These are phyloP conservation scores for Akanthomyces muscarius DNA, from an alignment of 2,329 filamentous ascomycete species.

Conservation along the genomic window DNA sequence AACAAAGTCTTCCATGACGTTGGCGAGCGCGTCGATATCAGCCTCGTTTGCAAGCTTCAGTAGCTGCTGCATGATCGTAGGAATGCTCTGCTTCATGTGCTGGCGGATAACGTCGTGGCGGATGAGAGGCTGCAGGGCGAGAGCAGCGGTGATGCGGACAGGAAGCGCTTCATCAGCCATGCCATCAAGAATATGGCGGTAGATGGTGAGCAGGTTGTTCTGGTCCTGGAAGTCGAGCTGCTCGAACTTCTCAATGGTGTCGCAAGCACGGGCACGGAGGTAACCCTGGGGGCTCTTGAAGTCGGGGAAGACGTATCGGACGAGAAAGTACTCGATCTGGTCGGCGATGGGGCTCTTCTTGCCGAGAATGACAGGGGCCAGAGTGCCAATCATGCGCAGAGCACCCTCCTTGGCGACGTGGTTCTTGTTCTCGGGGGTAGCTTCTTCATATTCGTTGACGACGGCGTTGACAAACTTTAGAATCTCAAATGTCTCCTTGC, in stretches of 20 bases:
- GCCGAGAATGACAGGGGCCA: constrained; percentile 88
- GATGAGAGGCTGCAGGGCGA: constrained; percentile 92
- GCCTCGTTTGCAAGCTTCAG: constrained; percentile 96
- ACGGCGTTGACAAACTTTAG: constrained; percentile 92
- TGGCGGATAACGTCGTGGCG: constrained; percentile 89
- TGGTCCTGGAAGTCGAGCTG: constrained; percentile 94
- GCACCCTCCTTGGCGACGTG: constrained; percentile 95
- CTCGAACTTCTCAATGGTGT: constrained; percentile 97
- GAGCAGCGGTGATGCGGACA: constrained; percentile 87
- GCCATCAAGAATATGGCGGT: constrained; percentile 92
- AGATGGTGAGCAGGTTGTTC: constrained; percentile 93
- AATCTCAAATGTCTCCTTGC: constrained; percentile 94
- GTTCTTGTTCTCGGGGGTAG: constrained; percentile 84
- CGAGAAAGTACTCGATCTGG: constrained; percentile 97
- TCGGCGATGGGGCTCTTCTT: constrained; percentile 98
- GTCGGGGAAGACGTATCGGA: constrained; percentile 96
- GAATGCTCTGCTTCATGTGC: constrained; percentile 96
- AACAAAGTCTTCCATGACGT: constrained; percentile 99
- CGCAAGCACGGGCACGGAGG: constrained; percentile 89
- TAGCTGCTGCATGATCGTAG: constrained; percentile 98
- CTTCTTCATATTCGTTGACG: constrained; percentile 85
- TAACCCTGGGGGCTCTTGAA: constrained; percentile 91
- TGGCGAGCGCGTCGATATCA: constrained; percentile 92
- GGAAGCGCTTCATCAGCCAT: constrained; percentile 94
- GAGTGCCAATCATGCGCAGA: constrained; percentile 91